Evolutionary conservation across 2,329 filamentous ascomycete species (phyloP).

Genomic region (Aspergillus fijiensis): DNA sequence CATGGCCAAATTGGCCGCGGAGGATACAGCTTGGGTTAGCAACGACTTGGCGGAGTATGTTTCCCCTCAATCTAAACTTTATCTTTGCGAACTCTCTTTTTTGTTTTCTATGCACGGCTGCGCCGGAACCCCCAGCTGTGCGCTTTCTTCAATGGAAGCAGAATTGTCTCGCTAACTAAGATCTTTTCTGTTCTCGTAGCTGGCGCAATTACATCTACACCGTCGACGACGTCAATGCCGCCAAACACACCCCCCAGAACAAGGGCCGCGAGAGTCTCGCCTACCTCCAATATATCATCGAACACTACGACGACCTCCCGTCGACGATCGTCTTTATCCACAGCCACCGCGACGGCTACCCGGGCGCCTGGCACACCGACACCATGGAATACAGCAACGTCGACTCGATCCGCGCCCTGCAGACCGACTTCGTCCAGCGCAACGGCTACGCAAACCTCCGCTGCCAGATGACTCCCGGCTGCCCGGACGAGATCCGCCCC

Average conservation of each 20-base stretch:
- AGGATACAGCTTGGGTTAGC: conserved; percentile 50
- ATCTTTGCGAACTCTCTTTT: not conserved
- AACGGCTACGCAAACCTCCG: conserved; percentile 61
- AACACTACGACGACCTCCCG: conserved; percentile 49
- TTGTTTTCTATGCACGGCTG: too few relatives aligned
- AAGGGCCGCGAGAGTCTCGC: conserved; percentile 48
- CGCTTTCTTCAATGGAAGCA: not conserved
- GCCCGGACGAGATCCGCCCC: conserved; percentile 37
- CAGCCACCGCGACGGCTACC: conserved; percentile 50
- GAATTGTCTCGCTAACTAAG: too few relatives aligned
- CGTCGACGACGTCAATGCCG: conserved; percentile 37
- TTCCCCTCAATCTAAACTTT: too few relatives aligned
- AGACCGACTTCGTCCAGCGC: conserved; percentile 50
- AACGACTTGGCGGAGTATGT: conserved; percentile 44
- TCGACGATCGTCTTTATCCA: conserved; percentile 57
- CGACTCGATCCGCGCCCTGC: conserved; percentile 51
- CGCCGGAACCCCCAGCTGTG: not conserved
- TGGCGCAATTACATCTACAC: conserved; percentile 49
- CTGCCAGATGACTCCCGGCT: conserved; percentile 44
- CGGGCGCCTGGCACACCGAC: conserved; percentile 58
- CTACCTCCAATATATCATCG: conserved; percentile 49
- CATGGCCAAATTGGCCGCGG: conserved; percentile 44
- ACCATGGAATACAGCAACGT: conserved; percentile 56
- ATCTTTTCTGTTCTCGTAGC: conserved; percentile 20
- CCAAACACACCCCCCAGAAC: conserved; percentile 38